Percentiles rank a stretch among this genome's conserved stretches.
These are phyloP conservation scores for Leucocoprinus birnbaumii DNA, from an alignment of 768 basidiomycete species.

Conservation along the genomic window DNA sequence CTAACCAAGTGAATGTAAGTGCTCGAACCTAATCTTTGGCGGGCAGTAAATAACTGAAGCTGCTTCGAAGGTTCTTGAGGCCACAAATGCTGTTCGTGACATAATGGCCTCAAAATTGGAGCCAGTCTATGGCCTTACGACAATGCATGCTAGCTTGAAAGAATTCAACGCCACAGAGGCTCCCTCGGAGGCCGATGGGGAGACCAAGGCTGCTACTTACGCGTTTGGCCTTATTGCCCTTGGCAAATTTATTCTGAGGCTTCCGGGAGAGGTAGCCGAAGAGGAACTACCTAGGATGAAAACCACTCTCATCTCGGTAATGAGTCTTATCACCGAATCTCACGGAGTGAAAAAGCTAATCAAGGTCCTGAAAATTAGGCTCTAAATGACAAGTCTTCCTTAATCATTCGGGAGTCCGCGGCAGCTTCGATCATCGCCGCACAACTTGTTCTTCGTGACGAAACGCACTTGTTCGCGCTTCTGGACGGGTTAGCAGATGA, in stretches of 20 bases:
- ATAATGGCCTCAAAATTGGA: constrained; percentile 68
- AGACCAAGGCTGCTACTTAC: constrained; percentile 62
- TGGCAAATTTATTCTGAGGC: constrained; percentile 77
- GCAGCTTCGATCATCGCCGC: constrained; percentile 82
- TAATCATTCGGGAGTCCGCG: constrained; percentile 82
- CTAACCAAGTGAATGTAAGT: constrained; percentile 67
- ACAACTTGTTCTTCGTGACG: constrained; percentile 79
- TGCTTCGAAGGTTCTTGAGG: constrained; percentile 66
- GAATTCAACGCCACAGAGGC: constrained; percentile 55
- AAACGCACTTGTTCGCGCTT: constrained; percentile 77
- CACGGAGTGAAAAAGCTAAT: background rate
- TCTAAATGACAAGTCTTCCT: constrained; percentile 65
- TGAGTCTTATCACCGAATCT: constrained; percentile 19
- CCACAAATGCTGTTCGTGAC: constrained; percentile 80
- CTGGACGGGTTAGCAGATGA: constrained; percentile 83
- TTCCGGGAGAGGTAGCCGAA: constrained; percentile 82
- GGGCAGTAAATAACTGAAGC: background rate
- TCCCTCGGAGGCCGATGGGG: constrained; percentile 39
- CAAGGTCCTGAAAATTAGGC: constrained; percentile 37
- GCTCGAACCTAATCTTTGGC: background rate
- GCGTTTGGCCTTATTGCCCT: constrained; percentile 84
- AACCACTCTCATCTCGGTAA: constrained; percentile 64
- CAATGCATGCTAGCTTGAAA: constrained; percentile 71
- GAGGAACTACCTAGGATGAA: constrained; percentile 82
- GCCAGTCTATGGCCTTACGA: constrained; percentile 83